These are phyloP conservation scores for Aspergillus japonicus DNA, from an alignment of 2,329 filamentous ascomycete species.

Conservation along the genomic window DNA sequence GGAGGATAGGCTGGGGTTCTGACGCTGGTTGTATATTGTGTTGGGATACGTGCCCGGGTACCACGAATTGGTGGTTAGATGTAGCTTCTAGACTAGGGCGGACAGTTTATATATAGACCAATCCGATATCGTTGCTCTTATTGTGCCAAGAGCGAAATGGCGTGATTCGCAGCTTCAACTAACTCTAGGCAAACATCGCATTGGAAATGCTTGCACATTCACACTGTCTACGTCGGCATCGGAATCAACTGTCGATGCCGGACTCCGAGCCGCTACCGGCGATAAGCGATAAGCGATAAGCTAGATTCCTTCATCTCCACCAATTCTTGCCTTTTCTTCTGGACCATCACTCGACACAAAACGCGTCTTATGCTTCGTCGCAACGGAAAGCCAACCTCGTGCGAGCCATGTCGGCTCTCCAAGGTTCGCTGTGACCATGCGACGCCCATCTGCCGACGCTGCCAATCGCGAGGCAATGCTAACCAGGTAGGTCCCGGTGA, in stretches of 20 bases:
- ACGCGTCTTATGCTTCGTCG: slow-evolving; percentile 41
- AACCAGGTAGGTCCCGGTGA: background rate
- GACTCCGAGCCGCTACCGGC: background rate
- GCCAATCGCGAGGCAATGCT: background rate
- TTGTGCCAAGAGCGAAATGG: too few relatives aligned
- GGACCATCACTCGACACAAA: slow-evolving; percentile 10
- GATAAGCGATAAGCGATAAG: background rate
- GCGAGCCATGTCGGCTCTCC: slow-evolving; percentile 7
- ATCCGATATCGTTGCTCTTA: too few relatives aligned
- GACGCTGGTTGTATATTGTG: too few relatives aligned
- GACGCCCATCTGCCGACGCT: slow-evolving; percentile 3
- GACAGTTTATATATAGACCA: too few relatives aligned
- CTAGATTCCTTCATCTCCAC: background rate
- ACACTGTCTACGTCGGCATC: too few relatives aligned
- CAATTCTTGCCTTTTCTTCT: slow-evolving; percentile 13
- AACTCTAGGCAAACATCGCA: too few relatives aligned
- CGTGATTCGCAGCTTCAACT: too few relatives aligned
- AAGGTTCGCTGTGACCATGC: slow-evolving; percentile 9
- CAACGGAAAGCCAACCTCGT: slow-evolving; percentile 6
- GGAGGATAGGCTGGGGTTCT: too few relatives aligned
- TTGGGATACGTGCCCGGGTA: too few relatives aligned
- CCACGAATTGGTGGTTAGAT: too few relatives aligned
- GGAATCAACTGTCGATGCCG: background rate
- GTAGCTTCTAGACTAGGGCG: too few relatives aligned
- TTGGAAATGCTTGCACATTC: too few relatives aligned